Evolutionary conservation across 2,329 filamentous ascomycete species (phyloP).

Genomic region (Helicocarpus griseus): DNA sequence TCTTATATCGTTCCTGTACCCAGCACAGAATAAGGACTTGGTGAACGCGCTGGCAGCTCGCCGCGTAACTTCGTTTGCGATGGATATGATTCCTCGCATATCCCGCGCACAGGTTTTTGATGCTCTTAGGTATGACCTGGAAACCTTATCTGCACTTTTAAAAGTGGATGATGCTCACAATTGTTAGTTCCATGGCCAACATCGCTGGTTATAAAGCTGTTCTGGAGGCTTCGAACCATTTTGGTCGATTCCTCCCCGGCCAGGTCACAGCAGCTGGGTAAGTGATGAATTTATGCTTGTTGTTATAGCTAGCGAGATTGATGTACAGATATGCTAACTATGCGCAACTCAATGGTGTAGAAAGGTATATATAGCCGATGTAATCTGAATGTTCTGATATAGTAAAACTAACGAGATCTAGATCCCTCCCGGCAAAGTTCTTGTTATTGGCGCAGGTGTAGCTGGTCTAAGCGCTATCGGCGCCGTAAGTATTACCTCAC

Average conservation of each 20-base stretch:
- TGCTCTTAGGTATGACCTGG: conserved; percentile 47
- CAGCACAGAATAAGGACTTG: conserved; percentile 65
- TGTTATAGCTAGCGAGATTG: neutral
- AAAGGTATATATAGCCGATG: conserved; percentile 8
- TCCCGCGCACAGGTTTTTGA: conserved; percentile 83
- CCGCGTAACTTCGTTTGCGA: conserved; percentile 70
- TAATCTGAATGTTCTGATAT: neutral
- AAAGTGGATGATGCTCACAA: neutral
- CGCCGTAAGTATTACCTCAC: neutral
- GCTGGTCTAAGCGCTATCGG: conserved; percentile 74
- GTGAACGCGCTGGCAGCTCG: conserved; percentile 63
- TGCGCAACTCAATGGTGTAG: conserved; percentile 4
- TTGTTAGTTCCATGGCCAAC: conserved; percentile 74
- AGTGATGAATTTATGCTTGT: conserved; percentile 11
- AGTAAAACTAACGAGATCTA: conserved; percentile 9
- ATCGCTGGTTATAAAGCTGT: conserved; percentile 92
- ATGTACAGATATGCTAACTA: conserved; percentile 17
- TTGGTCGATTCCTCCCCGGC: conserved; percentile 78
- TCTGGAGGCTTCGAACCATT: conserved; percentile 78
- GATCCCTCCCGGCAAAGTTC: conserved; percentile 81
- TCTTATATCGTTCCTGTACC: conserved; percentile 74
- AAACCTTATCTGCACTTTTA: neutral
- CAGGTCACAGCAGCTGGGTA: conserved; percentile 80
- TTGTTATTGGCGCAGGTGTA: conserved; percentile 84
- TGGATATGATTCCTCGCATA: conserved; percentile 88